Percentiles rank a stretch among this genome's conserved stretches.
These are phyloP conservation scores for Talaromyces sp. DNA, from an alignment of 2,329 filamentous ascomycete species.

Conservation along the genomic window DNA sequence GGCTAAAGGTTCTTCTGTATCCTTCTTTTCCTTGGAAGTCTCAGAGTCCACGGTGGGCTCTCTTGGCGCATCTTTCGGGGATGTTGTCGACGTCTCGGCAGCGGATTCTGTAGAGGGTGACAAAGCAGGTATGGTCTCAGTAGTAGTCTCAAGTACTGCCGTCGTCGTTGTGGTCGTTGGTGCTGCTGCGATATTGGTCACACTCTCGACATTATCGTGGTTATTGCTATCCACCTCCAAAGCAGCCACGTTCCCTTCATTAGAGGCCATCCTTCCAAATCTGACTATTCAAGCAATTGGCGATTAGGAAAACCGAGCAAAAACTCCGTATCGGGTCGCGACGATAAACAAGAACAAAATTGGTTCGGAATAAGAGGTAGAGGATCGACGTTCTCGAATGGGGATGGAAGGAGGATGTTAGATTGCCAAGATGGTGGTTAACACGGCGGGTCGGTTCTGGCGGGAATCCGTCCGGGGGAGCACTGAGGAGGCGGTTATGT, in stretches of 20 bases:
- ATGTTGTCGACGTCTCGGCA: background rate
- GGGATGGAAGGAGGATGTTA: background rate
- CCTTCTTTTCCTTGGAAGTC: background rate
- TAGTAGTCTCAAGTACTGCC: background rate
- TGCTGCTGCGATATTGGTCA: background rate
- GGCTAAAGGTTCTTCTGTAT: background rate
- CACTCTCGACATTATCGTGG: background rate
- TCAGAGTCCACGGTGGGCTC: background rate
- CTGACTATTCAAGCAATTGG: background rate
- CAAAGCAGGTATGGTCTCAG: background rate
- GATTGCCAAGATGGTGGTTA: conserved; percentile 3
- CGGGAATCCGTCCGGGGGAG: background rate
- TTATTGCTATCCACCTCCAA: background rate
- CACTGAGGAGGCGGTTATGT: background rate
- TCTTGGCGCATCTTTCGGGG: background rate
- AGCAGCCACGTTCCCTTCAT: conserved; percentile 11
- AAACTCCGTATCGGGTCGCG: background rate
- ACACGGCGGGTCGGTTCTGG: background rate
- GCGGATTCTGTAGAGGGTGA: background rate
- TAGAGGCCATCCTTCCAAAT: conserved; percentile 6
- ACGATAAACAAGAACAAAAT: background rate
- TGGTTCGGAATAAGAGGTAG: background rate
- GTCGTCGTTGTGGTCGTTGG: background rate
- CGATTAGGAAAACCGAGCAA: background rate
- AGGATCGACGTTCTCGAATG: conserved; percentile 7